These are phyloP conservation scores for Scedosporium minutisporum DNA, from an alignment of 2,329 filamentous ascomycete genomes.

Conservation along the genomic window DNA sequence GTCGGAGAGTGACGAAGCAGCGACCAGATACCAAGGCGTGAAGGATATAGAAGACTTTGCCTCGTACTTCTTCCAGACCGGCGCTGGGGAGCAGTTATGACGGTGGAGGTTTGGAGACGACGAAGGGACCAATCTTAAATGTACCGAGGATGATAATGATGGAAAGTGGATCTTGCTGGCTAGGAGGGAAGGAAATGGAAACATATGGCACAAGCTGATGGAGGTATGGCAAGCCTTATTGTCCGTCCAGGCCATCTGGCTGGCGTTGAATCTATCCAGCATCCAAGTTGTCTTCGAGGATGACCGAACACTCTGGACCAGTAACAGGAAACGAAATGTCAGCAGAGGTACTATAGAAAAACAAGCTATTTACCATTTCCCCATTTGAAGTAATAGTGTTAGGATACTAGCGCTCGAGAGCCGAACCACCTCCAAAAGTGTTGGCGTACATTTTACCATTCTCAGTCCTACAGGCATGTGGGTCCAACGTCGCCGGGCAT, in stretches of 20 bases:
- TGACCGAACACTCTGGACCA: slow-evolving; percentile 22
- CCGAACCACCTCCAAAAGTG: too few species aligned
- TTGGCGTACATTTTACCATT: too few species aligned
- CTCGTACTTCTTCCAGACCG: neutral
- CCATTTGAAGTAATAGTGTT: too few species aligned
- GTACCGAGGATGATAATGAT: slow-evolving; percentile 9
- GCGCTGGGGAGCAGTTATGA: neutral
- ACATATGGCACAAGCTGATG: slow-evolving; percentile 20
- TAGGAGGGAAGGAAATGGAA: slow-evolving; percentile 22
- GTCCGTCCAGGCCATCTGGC: neutral
- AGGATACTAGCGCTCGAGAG: too few species aligned
- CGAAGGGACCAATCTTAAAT: neutral
- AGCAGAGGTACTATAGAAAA: too few species aligned
- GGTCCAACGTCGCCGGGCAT: too few species aligned
- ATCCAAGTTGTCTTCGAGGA: slow-evolving; percentile 27
- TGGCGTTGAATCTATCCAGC: slow-evolving; percentile 11
- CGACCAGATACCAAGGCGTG: neutral
- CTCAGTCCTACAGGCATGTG: too few species aligned
- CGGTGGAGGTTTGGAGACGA: neutral
- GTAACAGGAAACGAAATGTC: slow-evolving; percentile 21
- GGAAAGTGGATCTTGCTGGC: slow-evolving; percentile 12
- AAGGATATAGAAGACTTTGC: neutral
- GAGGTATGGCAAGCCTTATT: neutral
- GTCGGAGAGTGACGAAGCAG: neutral
- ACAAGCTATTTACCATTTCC: too few species aligned